These are phyloP conservation scores for Podaxis sp. DNA, from an alignment of 768 basidiomycete genomes.

Conservation along the genomic window DNA sequence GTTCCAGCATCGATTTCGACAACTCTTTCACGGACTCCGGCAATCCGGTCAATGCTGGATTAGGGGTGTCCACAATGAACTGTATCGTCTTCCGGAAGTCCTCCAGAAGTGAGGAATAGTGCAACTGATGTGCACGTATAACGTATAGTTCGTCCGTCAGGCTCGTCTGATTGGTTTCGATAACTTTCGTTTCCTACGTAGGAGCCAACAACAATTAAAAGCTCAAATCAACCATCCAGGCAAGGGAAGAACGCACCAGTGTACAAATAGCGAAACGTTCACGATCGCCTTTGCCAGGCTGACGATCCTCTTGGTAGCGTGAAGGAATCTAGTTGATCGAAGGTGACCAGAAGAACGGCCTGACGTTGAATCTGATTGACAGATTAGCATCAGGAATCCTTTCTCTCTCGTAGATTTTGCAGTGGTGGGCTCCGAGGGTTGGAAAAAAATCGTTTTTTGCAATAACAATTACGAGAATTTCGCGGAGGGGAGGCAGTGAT, in stretches of 20 bases:
- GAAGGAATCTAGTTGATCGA: slow-evolving; percentile 69
- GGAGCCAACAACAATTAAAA: not conserved
- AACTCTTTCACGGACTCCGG: not conserved
- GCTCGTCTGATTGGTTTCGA: slow-evolving; percentile 36
- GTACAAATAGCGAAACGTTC: slow-evolving; percentile 36
- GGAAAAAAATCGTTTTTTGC: slow-evolving; percentile 38
- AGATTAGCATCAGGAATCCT: not conserved
- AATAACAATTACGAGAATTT: too few relatives aligned
- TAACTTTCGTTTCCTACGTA: slow-evolving; percentile 44
- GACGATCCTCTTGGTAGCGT: slow-evolving; percentile 54
- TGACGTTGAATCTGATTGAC: slow-evolving; percentile 45
- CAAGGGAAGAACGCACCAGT: slow-evolving; percentile 36
- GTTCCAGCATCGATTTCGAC: slow-evolving; percentile 26
- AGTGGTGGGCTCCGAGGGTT: slow-evolving; percentile 29
- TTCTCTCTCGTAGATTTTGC: not conserved
- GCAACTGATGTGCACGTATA: slow-evolving; percentile 52
- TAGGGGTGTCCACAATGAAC: slow-evolving; percentile 41
- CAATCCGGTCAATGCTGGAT: slow-evolving; percentile 34
- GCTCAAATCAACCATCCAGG: not conserved
- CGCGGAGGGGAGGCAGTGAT: not conserved
- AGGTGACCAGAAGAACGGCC: slow-evolving; percentile 69
- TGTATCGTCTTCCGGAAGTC: slow-evolving; percentile 46
- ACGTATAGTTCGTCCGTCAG: slow-evolving; percentile 52
- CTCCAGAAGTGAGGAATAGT: slow-evolving; percentile 46
- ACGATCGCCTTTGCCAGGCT: slow-evolving; percentile 50